Evolutionary conservation across 768 basidiomycete genomes (phyloP).

Genomic region (Lactarius pseudohatsudake): DNA sequence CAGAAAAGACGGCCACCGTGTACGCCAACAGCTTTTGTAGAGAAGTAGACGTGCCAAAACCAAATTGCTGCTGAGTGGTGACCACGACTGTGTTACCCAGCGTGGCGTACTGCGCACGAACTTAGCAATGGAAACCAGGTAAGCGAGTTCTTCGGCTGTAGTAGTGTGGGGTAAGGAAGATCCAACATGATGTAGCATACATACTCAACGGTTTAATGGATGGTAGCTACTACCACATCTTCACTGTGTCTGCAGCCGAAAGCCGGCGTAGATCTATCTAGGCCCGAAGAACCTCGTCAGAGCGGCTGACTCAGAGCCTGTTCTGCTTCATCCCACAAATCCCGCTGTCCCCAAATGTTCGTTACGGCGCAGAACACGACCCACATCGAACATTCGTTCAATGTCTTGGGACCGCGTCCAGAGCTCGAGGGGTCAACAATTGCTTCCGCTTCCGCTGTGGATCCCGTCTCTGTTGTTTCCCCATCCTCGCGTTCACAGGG

Average conservation of each 20-base stretch:
- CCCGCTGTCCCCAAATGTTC: conserved; percentile 74
- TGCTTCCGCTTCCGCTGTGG: conserved; percentile 8
- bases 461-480: conserved; percentile 15
- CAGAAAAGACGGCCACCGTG: background rate
- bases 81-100: background rate
- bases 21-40: background rate
- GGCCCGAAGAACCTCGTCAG: background rate
- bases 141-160: background rate
- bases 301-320: conserved; percentile 19
- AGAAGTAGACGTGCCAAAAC: background rate
- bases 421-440: background rate
- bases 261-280: background rate
- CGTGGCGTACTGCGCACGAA: background rate
- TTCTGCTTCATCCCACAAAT: conserved; percentile 79
- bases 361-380: conserved; percentile 64
- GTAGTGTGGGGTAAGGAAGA: background rate
- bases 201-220: background rate
- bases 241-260: background rate
- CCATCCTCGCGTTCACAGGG: background rate
- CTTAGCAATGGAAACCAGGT: background rate
- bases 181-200: background rate
- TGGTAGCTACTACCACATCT: background rate
- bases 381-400: conserved; percentile 62
- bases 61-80: background rate
- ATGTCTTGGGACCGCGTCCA: conserved; percentile 29